These are phyloP conservation scores for Tuber brumale DNA, from an alignment of 495 filamentous ascomycete genomes.

Conservation along the genomic window DNA sequence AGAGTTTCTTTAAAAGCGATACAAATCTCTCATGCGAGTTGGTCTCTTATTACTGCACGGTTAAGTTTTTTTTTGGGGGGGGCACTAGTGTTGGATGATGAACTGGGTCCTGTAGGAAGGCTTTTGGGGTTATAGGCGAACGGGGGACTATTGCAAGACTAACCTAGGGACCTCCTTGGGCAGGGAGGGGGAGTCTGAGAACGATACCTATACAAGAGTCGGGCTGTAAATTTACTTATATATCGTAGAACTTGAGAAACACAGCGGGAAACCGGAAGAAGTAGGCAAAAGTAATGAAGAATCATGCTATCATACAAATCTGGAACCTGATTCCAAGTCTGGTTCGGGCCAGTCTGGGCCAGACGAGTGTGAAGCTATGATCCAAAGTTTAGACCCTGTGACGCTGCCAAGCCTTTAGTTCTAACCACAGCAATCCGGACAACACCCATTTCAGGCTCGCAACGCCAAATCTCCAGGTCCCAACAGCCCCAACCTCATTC, in stretches of 20 bases:
- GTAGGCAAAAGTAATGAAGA: no score
- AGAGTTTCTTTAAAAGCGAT: not conserved
- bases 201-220: not conserved
- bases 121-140: not conserved
- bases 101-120: not conserved
- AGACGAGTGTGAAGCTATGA: not conserved
- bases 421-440: not conserved
- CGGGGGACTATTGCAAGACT: not conserved
- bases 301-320: no score
- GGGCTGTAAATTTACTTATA: not conserved
- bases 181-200: not conserved
- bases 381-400: constrained; percentile 6
- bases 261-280: no score
- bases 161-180: not conserved
- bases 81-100: not conserved
- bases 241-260: no score
- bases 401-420: not conserved
- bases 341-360: no score
- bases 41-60: not conserved
- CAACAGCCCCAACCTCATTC: constrained; percentile 27
- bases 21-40: not conserved
- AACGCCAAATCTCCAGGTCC: constrained; percentile 15
- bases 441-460: constrained; percentile 15
- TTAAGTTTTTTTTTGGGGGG: not conserved
- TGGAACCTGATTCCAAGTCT: no score